Evolutionary conservation across 495 filamentous ascomycete species (phyloP).

Genomic region (Podospora australis): DNA sequence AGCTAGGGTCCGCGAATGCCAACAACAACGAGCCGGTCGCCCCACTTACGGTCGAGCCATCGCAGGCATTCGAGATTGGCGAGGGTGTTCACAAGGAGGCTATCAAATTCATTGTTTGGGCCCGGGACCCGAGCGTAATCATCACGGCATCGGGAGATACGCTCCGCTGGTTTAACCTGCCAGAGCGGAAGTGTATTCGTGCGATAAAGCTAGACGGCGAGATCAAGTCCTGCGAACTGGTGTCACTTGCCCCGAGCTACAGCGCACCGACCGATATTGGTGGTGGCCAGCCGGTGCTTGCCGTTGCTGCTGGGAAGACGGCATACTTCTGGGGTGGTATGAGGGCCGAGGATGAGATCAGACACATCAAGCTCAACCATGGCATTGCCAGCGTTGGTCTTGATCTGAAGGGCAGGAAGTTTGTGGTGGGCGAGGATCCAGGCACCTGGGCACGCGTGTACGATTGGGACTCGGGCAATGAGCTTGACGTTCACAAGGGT

Average conservation of each 20-base stretch:
- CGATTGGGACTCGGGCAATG: constrained; percentile 71
- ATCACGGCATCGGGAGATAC: constrained; percentile 88
- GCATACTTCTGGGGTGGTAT: constrained; percentile 88
- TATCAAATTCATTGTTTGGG: constrained; percentile 95
- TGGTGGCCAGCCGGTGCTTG: constrained; percentile 48
- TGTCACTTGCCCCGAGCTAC: constrained; percentile 41
- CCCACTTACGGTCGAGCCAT: constrained; percentile 37
- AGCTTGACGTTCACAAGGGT: constrained; percentile 89
- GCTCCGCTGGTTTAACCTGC: constrained; percentile 91
- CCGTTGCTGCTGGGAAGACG: constrained; percentile 75
- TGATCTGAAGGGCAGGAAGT: constrained; percentile 69
- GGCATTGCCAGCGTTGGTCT: constrained; percentile 86
- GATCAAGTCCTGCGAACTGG: constrained; percentile 87
- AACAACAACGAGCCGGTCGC: constrained; percentile 15
- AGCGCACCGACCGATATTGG: constrained; percentile 42
- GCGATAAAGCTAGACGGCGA: constrained; percentile 70
- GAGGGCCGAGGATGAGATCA: constrained; percentile 62
- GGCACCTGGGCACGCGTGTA: constrained; percentile 96
- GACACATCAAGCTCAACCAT: constrained; percentile 66
- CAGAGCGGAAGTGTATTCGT: constrained; percentile 60
- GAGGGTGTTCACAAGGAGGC: constrained; percentile 72
- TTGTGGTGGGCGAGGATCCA: constrained; percentile 79
- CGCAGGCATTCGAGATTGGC: constrained; percentile 75
- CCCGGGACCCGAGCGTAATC: constrained; percentile 73
- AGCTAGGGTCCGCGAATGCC: constrained; percentile 20